A percentile compares a stretch with the other conserved stretches of the same genome.
Evolutionary conservation across 2,329 filamentous ascomycete species (phyloP).

Genomic region (Sclerotinia sclerotiorum): DNA sequence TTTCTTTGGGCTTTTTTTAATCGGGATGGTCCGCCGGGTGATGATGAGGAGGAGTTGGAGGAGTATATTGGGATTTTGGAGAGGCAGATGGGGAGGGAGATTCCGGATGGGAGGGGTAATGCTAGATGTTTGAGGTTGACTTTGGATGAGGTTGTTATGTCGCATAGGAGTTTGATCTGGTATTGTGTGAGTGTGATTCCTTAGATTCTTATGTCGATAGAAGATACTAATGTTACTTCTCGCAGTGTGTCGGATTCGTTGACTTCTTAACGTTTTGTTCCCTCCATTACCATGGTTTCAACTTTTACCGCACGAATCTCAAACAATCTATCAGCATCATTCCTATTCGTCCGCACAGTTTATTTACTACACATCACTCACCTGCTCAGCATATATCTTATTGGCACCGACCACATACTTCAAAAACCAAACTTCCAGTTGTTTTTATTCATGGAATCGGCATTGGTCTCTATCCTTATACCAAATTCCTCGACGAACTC

Average conservation of each 20-base stretch:
- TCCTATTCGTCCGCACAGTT: constrained; percentile 52
- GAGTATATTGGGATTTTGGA: constrained; percentile 55
- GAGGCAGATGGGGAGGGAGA: constrained; percentile 49
- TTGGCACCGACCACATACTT: constrained; percentile 61
- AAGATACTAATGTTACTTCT: constrained; percentile 12
- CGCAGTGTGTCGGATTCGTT: constrained; percentile 40
- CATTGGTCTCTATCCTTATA: constrained; percentile 58
- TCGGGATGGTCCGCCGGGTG: constrained; percentile 44
- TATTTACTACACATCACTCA: constrained; percentile 49
- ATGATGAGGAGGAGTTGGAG: constrained; percentile 55
- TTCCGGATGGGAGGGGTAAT: constrained; percentile 53
- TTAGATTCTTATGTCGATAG: background rate
- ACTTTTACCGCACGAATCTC: constrained; percentile 48
- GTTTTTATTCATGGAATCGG: constrained; percentile 66
- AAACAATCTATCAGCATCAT: constrained; percentile 50
- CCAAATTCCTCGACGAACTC: constrained; percentile 54
- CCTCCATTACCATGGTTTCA: constrained; percentile 48
- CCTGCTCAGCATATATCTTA: constrained; percentile 53
- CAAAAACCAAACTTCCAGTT: constrained; percentile 55
- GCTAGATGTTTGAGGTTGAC: constrained; percentile 56
- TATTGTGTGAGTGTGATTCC: constrained; percentile 48
- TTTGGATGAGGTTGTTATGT: constrained; percentile 57
- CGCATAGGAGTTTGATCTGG: constrained; percentile 57
- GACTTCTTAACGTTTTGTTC: constrained; percentile 41
- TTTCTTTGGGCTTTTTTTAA: constrained; percentile 61